These are phyloP conservation scores for Neobulgaria alba DNA, from an alignment of 2,329 filamentous ascomycete species.

Conservation along the genomic window DNA sequence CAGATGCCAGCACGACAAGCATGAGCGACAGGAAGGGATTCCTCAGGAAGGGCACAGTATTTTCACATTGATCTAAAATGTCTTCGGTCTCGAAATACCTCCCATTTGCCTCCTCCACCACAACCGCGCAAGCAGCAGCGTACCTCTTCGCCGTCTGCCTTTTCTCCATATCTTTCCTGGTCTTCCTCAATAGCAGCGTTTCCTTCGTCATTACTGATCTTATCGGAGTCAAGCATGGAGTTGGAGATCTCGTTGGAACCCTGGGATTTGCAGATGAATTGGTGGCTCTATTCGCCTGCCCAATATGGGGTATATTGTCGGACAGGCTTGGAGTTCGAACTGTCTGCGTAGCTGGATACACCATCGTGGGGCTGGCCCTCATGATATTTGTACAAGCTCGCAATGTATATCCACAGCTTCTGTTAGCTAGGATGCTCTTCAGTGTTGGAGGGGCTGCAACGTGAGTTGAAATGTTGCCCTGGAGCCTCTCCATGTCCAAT, in stretches of 20 bases:
- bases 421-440: slow-evolving; percentile 79
- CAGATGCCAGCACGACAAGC: neutral
- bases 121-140: slow-evolving; percentile 53
- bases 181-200: slow-evolving; percentile 78
- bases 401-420: slow-evolving; percentile 81
- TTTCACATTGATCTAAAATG: slow-evolving; percentile 4
- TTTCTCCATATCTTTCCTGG: slow-evolving; percentile 82
- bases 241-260: slow-evolving; percentile 76
- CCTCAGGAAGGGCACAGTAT: neutral
- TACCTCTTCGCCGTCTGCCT: slow-evolving; percentile 77
- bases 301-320: slow-evolving; percentile 62
- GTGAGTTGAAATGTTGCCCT: slow-evolving; percentile 39
- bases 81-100: slow-evolving; percentile 23
- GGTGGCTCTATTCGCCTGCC: slow-evolving; percentile 72
- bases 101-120: slow-evolving; percentile 53
- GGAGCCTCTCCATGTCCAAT: neutral
- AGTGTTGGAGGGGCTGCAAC: slow-evolving; percentile 86
- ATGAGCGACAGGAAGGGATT: neutral
- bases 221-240: slow-evolving; percentile 62
- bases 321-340: slow-evolving; percentile 60
- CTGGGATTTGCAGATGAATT: slow-evolving; percentile 80
- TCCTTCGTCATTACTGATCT: slow-evolving; percentile 81
- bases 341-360: slow-evolving; percentile 70
- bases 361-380: slow-evolving; percentile 69
- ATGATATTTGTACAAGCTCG: slow-evolving; percentile 75